These are phyloP conservation scores for Trypanosoma rangeli DNA, from an alignment of 208 protist species.

Conservation along the genomic window DNA sequence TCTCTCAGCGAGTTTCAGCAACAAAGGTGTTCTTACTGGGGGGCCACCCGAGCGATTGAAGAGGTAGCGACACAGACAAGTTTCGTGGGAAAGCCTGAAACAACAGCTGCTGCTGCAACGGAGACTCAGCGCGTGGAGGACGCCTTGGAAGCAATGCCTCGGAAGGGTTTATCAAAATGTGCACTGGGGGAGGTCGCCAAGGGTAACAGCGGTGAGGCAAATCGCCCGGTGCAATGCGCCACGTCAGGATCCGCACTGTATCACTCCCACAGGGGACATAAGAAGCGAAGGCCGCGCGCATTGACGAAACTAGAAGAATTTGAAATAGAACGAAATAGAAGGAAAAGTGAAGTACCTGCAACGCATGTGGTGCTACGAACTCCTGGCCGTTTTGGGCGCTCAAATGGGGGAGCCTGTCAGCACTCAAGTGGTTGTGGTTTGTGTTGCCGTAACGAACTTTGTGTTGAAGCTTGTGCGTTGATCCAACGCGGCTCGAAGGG, in stretches of 20 bases:
- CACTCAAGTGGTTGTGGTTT: neutral
- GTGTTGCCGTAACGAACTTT: neutral
- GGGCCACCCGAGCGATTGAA: neutral
- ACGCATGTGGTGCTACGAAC: neutral
- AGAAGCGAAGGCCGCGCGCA: neutral
- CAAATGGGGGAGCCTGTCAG: neutral
- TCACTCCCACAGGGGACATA: neutral
- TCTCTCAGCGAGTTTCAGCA: conserved; percentile 16
- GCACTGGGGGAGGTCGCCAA: neutral
- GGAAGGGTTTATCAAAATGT: neutral
- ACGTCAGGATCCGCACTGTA: neutral
- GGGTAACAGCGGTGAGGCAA: neutral
- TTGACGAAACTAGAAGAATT: too few species aligned
- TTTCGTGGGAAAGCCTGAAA: neutral
- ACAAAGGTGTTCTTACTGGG: neutral
- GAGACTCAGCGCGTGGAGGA: neutral
- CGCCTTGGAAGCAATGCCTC: neutral
- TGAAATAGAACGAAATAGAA: neutral
- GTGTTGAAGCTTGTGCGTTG: neutral
- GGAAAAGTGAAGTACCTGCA: neutral
- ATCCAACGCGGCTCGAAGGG: neutral
- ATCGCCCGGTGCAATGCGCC: neutral
- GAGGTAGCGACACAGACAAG: neutral
- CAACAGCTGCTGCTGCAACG: neutral
- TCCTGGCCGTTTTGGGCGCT: neutral